A percentile compares a stretch with the other conserved stretches of the same genome.
Evolutionary conservation across 2,329 filamentous ascomycete species (phyloP).

Genomic region (Colletotrichum lindemuthianum): DNA sequence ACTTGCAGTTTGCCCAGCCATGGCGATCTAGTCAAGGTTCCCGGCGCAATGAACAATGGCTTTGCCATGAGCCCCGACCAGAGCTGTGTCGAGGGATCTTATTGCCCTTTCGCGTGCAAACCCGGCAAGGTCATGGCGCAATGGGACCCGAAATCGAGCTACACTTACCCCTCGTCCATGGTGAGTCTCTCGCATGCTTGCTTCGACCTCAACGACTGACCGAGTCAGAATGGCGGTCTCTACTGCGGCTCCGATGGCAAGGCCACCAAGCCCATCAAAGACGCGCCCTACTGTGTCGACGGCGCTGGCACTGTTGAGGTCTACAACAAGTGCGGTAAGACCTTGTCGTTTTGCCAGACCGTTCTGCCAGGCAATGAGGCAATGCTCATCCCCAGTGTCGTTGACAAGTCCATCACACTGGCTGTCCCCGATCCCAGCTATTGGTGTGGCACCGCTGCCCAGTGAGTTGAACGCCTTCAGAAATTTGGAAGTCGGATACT

Average conservation of each 20-base stretch:
- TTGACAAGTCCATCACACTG: slow-evolving; percentile 65
- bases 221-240: slow-evolving; percentile 73
- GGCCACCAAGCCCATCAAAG: slow-evolving; percentile 74
- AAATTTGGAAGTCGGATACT: not conserved
- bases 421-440: slow-evolving; percentile 77
- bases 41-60: slow-evolving; percentile 71
- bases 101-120: slow-evolving; percentile 82
- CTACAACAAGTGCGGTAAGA: slow-evolving; percentile 70
- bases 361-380: slow-evolving; percentile 82
- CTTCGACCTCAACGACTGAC: slow-evolving; percentile 5
- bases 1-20: slow-evolving; percentile 73
- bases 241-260: slow-evolving; percentile 75
- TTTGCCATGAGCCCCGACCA: slow-evolving; percentile 85
- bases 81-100: slow-evolving; percentile 71
- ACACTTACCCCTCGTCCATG: slow-evolving; percentile 77
- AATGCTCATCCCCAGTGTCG: slow-evolving; percentile 83
- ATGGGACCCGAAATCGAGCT: slow-evolving; percentile 78
- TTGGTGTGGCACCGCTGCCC: slow-evolving; percentile 78
- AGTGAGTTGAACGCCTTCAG: slow-evolving; percentile 62
- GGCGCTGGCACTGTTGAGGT: slow-evolving; percentile 73
- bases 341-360: slow-evolving; percentile 81
- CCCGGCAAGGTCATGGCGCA: slow-evolving; percentile 81
- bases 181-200: slow-evolving; percentile 49
- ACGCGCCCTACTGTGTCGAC: slow-evolving; percentile 74
- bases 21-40: slow-evolving; percentile 73